phyloP scores from a whole-genome alignment of 805 yeast species.

The Wickerhamomyces ciferrii region DNA sequence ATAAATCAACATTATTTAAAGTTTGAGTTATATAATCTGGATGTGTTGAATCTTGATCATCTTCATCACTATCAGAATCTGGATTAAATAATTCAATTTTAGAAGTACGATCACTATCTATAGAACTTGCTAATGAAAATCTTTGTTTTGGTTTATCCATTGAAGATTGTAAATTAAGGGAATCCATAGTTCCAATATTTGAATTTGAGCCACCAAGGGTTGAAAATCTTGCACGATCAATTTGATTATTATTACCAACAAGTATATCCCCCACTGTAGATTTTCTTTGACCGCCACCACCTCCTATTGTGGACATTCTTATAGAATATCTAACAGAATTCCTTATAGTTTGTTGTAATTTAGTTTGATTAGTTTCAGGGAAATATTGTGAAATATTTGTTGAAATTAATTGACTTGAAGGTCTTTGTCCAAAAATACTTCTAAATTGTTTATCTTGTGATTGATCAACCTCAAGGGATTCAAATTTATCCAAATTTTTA shows the following conservation, averaged over 20 bases:
- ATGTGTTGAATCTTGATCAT: no score
- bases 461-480: slow-evolving; percentile 8
- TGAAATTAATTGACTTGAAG: slow-evolving; percentile 89
- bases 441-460: slow-evolving; percentile 24
- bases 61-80: slow-evolving; percentile 13
- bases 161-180: slow-evolving; percentile 24
- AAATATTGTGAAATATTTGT: slow-evolving; percentile 86
- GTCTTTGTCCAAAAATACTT: slow-evolving; percentile 76
- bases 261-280: slow-evolving; percentile 63
- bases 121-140: slow-evolving; percentile 18
- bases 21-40: slow-evolving; percentile 2
- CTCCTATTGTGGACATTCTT: slow-evolving; percentile 40
- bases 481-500: slow-evolving; percentile 3
- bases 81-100: slow-evolving; percentile 21
- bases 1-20: slow-evolving; percentile 8
- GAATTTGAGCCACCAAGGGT: no score
- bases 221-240: slow-evolving; percentile 40
- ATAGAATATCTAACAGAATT: slow-evolving; percentile 80
- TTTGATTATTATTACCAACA: slow-evolving; percentile 49
- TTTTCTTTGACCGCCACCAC: no score
- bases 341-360: slow-evolving; percentile 73
- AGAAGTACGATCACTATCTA: slow-evolving; percentile 17
- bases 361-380: slow-evolving; percentile 72
- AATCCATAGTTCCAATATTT: slow-evolving; percentile 22
- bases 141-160: slow-evolving; percentile 23